Evolutionary conservation across 768 basidiomycete genomes (phyloP).

Genomic region (Phanerochaete sordida): DNA sequence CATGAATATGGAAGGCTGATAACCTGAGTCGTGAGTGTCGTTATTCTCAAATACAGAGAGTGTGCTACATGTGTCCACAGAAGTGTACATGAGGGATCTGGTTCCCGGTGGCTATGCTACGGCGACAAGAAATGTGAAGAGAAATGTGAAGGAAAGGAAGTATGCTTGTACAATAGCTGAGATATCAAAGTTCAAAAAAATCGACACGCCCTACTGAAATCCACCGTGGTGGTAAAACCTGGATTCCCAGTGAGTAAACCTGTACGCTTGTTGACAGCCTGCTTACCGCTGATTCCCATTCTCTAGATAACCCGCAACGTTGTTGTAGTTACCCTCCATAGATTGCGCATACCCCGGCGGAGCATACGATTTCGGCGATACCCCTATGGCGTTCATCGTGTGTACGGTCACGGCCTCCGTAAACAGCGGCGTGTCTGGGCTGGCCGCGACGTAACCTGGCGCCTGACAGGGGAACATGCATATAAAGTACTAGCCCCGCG

Average conservation of each 20-base stretch:
- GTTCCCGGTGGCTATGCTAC: not conserved
- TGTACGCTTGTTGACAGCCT: not conserved
- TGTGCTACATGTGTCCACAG: not conserved
- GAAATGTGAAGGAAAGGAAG: not conserved
- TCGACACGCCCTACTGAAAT: conserved; percentile 7
- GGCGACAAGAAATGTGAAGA: not conserved
- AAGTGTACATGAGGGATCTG: not conserved
- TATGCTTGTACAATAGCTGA: not conserved
- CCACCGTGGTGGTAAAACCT: conserved; percentile 21
- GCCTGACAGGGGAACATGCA: conserved; percentile 40
- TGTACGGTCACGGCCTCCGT: conserved; percentile 38
- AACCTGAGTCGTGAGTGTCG: not conserved
- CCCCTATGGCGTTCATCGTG: conserved; percentile 35
- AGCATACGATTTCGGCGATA: conserved; percentile 40
- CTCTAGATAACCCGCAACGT: conserved; percentile 47
- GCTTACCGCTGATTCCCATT: conserved; percentile 51
- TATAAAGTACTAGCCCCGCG: conserved; percentile 38
- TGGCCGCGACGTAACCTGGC: conserved; percentile 36
- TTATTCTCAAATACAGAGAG: not conserved
- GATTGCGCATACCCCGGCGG: conserved; percentile 50
- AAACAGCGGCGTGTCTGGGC: conserved; percentile 30
- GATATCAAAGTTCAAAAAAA: not conserved
- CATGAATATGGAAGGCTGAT: conserved; percentile 29
- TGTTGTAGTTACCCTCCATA: conserved; percentile 45
- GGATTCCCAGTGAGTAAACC: not conserved